Evolutionary conservation across 75 land plant species (phyloP).

Genomic region (Selaginella moellendorffii): DNA sequence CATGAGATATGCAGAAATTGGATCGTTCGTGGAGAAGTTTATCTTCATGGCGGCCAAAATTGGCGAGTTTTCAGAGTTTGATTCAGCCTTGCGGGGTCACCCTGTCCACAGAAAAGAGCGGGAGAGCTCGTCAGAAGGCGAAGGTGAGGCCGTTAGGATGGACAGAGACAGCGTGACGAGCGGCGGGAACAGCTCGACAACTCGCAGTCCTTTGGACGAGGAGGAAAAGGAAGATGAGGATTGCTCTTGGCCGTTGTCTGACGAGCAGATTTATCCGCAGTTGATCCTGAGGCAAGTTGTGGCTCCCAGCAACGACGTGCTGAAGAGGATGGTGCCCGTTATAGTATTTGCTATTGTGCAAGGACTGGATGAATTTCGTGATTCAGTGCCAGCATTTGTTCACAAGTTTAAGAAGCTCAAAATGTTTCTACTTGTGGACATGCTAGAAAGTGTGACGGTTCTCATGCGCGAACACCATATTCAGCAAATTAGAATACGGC

Average conservation of each 20-base stretch:
- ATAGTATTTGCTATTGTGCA: constrained; percentile 34
- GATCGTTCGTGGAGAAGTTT: constrained; percentile 28
- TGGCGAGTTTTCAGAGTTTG: constrained; percentile 31
- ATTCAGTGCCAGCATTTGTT: constrained; percentile 22
- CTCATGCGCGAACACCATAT: constrained; percentile 27
- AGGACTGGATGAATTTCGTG: constrained; percentile 32
- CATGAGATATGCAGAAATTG: constrained; percentile 33
- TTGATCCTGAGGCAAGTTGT: constrained; percentile 24
- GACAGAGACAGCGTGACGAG: background rate
- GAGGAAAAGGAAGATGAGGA: too few species aligned
- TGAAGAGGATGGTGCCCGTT: constrained; percentile 29
- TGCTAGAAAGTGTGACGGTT: constrained; percentile 28
- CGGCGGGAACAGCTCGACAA: too few species aligned
- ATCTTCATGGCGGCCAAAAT: constrained; percentile 34
- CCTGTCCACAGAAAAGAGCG: background rate
- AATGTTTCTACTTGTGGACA: constrained; percentile 27
- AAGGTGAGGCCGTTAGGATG: background rate
- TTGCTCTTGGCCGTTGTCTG: too few species aligned
- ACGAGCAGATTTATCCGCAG: background rate
- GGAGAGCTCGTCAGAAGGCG: background rate
- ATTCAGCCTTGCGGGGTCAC: constrained; percentile 11
- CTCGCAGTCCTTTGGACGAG: too few species aligned
- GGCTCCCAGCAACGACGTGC: constrained; percentile 31
- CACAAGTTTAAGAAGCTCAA: constrained; percentile 16
- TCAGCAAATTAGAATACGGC: constrained; percentile 17